Conservation (phyloP, 179 eudicot species). For the Spinacia oleracea region DNA sequence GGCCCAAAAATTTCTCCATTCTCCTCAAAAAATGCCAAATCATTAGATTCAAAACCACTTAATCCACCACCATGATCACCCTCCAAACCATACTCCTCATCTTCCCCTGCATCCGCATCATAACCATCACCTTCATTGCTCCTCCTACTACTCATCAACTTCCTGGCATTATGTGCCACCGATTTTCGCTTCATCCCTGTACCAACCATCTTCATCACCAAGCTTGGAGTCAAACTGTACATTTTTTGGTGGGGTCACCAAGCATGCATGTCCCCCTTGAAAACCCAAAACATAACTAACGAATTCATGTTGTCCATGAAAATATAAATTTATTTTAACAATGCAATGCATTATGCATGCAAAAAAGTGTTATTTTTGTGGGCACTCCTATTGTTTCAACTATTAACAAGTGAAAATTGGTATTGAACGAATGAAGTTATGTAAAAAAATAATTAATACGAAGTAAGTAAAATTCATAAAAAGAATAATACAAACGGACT, state of each 20-base stretch:
- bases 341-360: too few relatives aligned
- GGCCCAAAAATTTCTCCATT: conserved; percentile 53
- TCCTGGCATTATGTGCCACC: conserved; percentile 45
- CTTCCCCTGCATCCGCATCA: conserved; percentile 20
- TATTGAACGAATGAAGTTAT: too few relatives aligned
- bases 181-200: conserved; percentile 36
- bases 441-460: too few relatives aligned
- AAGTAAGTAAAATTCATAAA: too few relatives aligned
- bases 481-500: too few relatives aligned
- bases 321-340: too few relatives aligned
- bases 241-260: conserved; percentile 33
- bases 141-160: conserved; percentile 45
- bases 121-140: conserved; percentile 14
- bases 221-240: conserved; percentile 35
- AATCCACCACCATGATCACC: conserved; percentile 23
- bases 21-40: conserved; percentile 48
- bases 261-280: too few relatives aligned
- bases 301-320: too few relatives aligned
- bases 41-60: conserved; percentile 23
- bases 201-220: conserved; percentile 4
- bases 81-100: conserved; percentile 19
- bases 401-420: too few relatives aligned
- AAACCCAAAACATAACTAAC: too few relatives aligned
- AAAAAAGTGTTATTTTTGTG: too few relatives aligned
- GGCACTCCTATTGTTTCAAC: too few relatives aligned